phyloP scores from a whole-genome alignment of 192 early-diverging fungal genomes.

The Coemansia sp. region DNA sequence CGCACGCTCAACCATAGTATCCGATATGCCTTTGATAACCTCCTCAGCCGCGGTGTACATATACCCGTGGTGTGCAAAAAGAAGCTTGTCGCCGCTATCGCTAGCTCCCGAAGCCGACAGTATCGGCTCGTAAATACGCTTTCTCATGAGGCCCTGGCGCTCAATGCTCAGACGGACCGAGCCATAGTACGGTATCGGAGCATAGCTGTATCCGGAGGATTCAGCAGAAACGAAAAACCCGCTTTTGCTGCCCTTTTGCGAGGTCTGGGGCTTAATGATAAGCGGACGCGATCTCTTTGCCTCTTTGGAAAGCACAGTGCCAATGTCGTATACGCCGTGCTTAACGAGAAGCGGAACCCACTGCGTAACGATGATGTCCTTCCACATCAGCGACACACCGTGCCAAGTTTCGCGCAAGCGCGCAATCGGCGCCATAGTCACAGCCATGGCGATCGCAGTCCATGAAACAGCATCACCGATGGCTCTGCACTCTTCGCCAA shows the following conservation, averaged over 20 bases:
- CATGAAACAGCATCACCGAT: conserved; percentile 68
- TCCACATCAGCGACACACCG: conserved; percentile 54
- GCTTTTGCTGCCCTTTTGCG: conserved; percentile 2
- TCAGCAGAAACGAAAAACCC: conserved; percentile 12
- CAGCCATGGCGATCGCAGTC: conserved; percentile 65
- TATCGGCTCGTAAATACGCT: conserved; percentile 20
- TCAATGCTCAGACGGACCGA: conserved; percentile 57
- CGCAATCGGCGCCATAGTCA: conserved; percentile 65
- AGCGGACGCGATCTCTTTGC: conserved; percentile 14
- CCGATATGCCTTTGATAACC: conserved; percentile 25
- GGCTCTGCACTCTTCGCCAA: conserved; percentile 56
- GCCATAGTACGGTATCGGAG: conserved; percentile 64
- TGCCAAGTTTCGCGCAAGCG: conserved; percentile 73
- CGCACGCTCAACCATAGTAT: conserved; percentile 39
- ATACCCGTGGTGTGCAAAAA: conserved; percentile 45
- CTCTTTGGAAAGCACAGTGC: conserved; percentile 26
- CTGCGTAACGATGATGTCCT: conserved; percentile 52
- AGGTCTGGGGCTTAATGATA: conserved; percentile 26
- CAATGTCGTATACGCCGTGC: conserved; percentile 56
- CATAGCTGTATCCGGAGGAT: conserved; percentile 21
- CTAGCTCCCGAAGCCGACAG: conserved; percentile 13
- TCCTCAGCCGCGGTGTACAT: conserved; percentile 44
- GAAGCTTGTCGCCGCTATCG: conserved; percentile 26
- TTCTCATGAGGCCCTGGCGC: conserved; percentile 27
- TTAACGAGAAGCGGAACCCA: conserved; percentile 64